Evolutionary conservation across 768 basidiomycete genomes (phyloP), one percentile per base, ranked within the genome.

Genomic region (Coprinopsis strossmayeri): DNA sequence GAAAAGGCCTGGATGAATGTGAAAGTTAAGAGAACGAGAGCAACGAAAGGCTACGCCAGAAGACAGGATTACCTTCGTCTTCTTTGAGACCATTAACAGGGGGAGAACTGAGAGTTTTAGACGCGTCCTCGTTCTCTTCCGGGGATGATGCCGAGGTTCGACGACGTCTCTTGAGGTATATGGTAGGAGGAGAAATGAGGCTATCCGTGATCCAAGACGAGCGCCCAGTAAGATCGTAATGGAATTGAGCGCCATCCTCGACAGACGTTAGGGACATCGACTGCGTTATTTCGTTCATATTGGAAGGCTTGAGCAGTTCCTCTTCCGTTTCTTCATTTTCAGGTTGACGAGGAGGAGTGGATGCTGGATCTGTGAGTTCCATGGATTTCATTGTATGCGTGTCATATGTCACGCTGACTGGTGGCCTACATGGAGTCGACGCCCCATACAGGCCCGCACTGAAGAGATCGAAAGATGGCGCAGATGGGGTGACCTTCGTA

Each of bases 161-260:
- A 2, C 21, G 35, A 26, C 50, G 50, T 20, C 49, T 54, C 34
- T 51, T 40, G 34, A 55, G 45, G 45, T 64, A 65, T 13, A 52
- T 50, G 2, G 64, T 68, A n/a, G 71, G 71, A 2, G 68, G 61
- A n/a, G 71, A 73, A 34, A 73, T 70, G 17, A 73, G 54, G 50
- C 70, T 73, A 48, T 73, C 71, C 15, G 65, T 69, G 40, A 66
- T 55, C 71, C 71, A 73, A 11, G 69, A 54, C 20, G 62, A 46
- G 12, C 45, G 50, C 21, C 34, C 37, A 3, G 44, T 30, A 4
- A 40, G 20, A 2, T 26, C 26, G 11, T 41, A 21, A n/a, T 32
- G 35, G 13, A 12, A 20, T 11, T 27, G 18, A 23, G 18, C 10
- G 13, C 15, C 37, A 34, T 34, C 24, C 17, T 44, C 42, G 23